phyloP scores from a whole-genome alignment of 495 filamentous ascomycete genomes.

The Talaromyces proteolyticus region DNA sequence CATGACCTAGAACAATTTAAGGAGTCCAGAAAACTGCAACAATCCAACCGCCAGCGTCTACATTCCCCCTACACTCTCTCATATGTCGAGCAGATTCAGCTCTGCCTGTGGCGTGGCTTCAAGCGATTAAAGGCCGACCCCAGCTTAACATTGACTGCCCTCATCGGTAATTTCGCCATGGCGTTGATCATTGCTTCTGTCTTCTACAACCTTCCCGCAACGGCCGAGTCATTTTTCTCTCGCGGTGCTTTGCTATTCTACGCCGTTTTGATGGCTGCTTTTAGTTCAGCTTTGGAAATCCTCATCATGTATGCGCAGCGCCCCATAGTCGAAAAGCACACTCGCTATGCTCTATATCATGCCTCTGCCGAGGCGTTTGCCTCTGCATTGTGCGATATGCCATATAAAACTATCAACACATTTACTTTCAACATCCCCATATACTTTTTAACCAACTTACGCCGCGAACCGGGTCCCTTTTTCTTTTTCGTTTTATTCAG shows the following conservation, averaged over 20 bases:
- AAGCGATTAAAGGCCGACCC: slow-evolving; percentile 61
- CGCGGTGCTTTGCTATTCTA: slow-evolving; percentile 86
- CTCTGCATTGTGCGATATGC: slow-evolving; percentile 77
- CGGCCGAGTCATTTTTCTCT: slow-evolving; percentile 67
- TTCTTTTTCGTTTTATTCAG: slow-evolving; percentile 75
- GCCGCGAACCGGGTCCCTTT: slow-evolving; percentile 72
- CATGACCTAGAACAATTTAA: slow-evolving; percentile 62
- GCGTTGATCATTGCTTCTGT: slow-evolving; percentile 74
- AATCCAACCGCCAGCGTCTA: slow-evolving; percentile 47
- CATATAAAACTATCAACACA: slow-evolving; percentile 49
- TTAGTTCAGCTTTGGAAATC: slow-evolving; percentile 69
- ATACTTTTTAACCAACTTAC: slow-evolving; percentile 84
- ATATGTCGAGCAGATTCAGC: slow-evolving; percentile 58
- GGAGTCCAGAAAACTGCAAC: slow-evolving; percentile 52
- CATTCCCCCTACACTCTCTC: slow-evolving; percentile 76
- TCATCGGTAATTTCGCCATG: slow-evolving; percentile 71
- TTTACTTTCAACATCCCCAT: slow-evolving; percentile 63
- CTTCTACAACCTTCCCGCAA: slow-evolving; percentile 65
- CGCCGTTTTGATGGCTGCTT: slow-evolving; percentile 79
- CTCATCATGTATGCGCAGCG: slow-evolving; percentile 81
- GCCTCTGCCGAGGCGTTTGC: slow-evolving; percentile 82
- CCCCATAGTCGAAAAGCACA: slow-evolving; percentile 88
- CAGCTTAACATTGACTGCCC: slow-evolving; percentile 59
- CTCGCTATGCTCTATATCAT: slow-evolving; percentile 86
- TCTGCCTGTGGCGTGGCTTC: slow-evolving; percentile 74